Evolutionary conservation across 2,329 filamentous ascomycete genomes (phyloP), one percentile per base, ranked within the genome.

Genomic region (Gliomastix tumulicola): DNA sequence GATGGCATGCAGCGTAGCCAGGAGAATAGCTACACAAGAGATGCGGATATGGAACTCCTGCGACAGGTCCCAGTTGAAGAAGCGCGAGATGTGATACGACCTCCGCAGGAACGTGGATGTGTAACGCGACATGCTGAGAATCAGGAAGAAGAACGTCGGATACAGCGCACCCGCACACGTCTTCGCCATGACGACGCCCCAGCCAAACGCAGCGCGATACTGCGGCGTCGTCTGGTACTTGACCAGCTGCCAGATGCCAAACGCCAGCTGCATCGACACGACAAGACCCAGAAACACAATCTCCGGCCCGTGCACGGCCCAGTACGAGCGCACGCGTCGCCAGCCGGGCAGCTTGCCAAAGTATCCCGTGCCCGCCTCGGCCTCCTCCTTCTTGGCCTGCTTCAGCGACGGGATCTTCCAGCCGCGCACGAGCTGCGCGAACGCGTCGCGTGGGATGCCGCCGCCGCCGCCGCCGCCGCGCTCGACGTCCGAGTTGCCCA

Each of bases 81-180:
- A 71, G 0, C 69, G 61, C 3, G 68, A 73, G 40, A 76, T 54
- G 36, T 63, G 57, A 42, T 71, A 71, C 10, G 62, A 71, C n/a
- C 65, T 55, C 13, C 72, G 62, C 27, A 74, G 49, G 37, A 65
- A 67, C 0, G 73, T 77, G 3, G 72, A 66, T 16, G 74, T 63
- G 54, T 71, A 74, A 20, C 74, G 57, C 12, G 69, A 74, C 73
- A 77, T 78, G 46, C 69, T 74, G 6, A 77, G 54, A 7, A 77
- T 59, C 39, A 77, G 57, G 44, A 78, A 76, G 54, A 76, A 76
- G 38, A 78, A 64, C 2, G 71, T 76, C 15, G 72, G 71, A 34
- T 76, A 77, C 2, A 78, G 46, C 0, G 68, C 65, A 4, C 74
- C 74, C 9, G 73, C 71, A 30, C 59, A 68, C 0, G 68, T 66